Evolutionary conservation across 2,329 filamentous ascomycete genomes (phyloP).

Genomic region (Fusarium incarnatum): DNA sequence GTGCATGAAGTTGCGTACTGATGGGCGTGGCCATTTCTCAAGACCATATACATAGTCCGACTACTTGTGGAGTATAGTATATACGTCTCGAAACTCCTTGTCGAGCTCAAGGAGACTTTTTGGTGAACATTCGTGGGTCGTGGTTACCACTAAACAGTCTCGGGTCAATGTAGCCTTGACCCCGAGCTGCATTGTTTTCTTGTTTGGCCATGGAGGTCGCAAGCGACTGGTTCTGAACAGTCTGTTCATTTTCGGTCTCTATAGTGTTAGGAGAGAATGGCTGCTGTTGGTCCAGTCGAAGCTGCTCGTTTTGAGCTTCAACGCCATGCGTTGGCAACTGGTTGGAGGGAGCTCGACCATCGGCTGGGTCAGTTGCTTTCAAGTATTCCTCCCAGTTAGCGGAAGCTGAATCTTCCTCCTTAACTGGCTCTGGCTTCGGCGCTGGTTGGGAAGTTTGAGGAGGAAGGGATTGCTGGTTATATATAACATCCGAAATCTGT

Average conservation of each 20-base stretch:
- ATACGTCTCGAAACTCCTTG: background rate
- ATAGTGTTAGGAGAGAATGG: background rate
- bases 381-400: slow-evolving; percentile 7
- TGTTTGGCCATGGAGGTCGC: background rate
- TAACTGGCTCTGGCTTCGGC: background rate
- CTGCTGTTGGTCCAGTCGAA: background rate
- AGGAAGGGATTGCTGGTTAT: background rate
- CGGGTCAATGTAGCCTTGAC: background rate
- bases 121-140: background rate
- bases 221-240: background rate
- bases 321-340: background rate
- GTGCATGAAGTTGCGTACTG: background rate
- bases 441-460: background rate
- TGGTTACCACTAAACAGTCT: background rate
- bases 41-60: too few species aligned
- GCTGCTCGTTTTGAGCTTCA: background rate
- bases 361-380: slow-evolving; percentile 1
- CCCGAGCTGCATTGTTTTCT: background rate
- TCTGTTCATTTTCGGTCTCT: background rate
- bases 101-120: background rate
- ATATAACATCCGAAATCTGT: background rate
- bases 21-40: background rate
- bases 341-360: background rate
- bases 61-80: too few species aligned
- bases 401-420: background rate